phyloP scores from a whole-genome alignment of 2,329 filamentous ascomycete genomes.

The Drechslera avenae region DNA sequence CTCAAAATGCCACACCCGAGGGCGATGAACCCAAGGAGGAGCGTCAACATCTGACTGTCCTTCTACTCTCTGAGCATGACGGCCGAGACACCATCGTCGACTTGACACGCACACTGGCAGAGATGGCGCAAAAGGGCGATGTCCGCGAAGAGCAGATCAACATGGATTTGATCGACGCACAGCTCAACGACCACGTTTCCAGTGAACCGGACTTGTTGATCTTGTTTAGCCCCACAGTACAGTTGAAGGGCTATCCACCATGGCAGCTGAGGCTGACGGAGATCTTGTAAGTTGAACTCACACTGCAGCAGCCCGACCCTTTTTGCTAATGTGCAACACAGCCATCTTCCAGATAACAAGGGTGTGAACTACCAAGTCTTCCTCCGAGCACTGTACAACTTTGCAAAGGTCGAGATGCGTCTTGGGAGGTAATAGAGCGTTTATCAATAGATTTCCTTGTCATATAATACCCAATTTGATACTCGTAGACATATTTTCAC shows the following conservation, averaged over 20 bases:
- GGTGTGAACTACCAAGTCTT: conserved; percentile 95
- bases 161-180: conserved; percentile 83
- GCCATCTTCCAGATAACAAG: conserved; percentile 69
- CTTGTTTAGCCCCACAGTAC: conserved; percentile 81
- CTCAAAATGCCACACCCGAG: conserved; percentile 41
- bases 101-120: conserved; percentile 87
- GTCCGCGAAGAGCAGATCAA: conserved; percentile 81
- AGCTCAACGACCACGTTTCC: conserved; percentile 79
- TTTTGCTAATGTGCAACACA: conserved; percentile 24
- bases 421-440: conserved; percentile 63
- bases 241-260: conserved; percentile 89
- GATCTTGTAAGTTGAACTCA: conserved; percentile 69
- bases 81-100: conserved; percentile 94
- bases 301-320: neutral
- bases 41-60: conserved; percentile 61
- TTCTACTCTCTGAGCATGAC: conserved; percentile 86
- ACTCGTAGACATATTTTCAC: neutral
- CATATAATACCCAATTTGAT: conserved; percentile 24
- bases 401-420: conserved; percentile 85
- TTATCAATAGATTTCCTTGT: conserved; percentile 8
- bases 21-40: conserved; percentile 42
- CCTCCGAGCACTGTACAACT: conserved; percentile 80
- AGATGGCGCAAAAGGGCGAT: conserved; percentile 92
- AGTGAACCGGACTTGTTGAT: conserved; percentile 88
- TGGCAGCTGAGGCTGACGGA: conserved; percentile 96